Evolutionary conservation across 345 rosid genomes (phyloP).

Genomic region (Acer saccharum): DNA sequence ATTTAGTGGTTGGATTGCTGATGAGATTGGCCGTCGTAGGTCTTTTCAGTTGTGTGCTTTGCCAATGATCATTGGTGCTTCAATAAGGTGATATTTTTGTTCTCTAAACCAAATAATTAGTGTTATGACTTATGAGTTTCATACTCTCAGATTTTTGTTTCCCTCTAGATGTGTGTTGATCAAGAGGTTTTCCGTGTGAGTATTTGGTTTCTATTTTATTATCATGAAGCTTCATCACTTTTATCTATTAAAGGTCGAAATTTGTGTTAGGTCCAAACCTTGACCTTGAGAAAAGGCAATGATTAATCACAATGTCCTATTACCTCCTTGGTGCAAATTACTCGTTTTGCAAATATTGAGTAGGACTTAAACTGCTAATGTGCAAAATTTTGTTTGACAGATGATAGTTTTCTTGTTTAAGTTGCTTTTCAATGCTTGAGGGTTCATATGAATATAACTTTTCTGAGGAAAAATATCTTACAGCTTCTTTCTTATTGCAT

Average conservation of each 20-base stretch:
- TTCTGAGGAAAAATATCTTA: not conserved
- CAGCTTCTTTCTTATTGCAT: not conserved
- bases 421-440: not conserved
- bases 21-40: slow-evolving; percentile 81
- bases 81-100: slow-evolving; percentile 52
- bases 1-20: slow-evolving; percentile 86
- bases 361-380: not conserved
- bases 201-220: not conserved
- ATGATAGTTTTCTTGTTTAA: not conserved
- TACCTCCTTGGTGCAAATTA: not conserved
- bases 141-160: not conserved
- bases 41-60: slow-evolving; percentile 87
- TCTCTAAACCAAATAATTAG: slow-evolving; percentile 12
- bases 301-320: not conserved
- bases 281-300: not conserved
- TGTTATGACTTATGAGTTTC: not conserved
- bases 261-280: not conserved
- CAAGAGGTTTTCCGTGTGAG: not conserved
- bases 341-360: not conserved
- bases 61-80: slow-evolving; percentile 93
- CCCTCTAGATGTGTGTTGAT: slow-evolving; percentile 5
- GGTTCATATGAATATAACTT: not conserved
- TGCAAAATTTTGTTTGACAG: not conserved
- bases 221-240: not conserved
- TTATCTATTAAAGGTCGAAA: not conserved